phyloP scores from a whole-genome alignment of 169 alveolate species.

The Plasmodium vinckei region DNA sequence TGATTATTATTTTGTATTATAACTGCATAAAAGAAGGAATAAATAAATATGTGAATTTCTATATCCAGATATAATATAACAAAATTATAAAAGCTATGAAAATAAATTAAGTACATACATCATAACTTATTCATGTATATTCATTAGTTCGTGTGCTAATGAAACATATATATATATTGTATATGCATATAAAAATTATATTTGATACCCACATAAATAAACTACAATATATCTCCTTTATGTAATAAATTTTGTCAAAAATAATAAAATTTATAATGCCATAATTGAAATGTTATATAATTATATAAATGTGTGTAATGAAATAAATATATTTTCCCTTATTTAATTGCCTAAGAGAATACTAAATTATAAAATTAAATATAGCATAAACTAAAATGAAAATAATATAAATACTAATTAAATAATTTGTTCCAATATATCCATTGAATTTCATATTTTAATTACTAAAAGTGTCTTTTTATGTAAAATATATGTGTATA shows the following conservation, averaged over 20 bases:
- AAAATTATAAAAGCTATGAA: too few relatives aligned
- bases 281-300: too few relatives aligned
- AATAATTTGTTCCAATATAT: too few relatives aligned
- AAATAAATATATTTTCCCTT: not conserved
- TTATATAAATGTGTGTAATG: not conserved
- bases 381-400: conserved; percentile 3
- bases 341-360: not conserved
- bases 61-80: too few relatives aligned
- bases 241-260: not conserved
- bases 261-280: too few relatives aligned
- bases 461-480: conserved; percentile 64
- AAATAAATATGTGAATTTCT: not conserved
- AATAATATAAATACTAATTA: not conserved
- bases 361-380: conserved; percentile 5
- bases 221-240: not conserved
- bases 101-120: not conserved
- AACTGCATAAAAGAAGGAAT: conserved; percentile 25
- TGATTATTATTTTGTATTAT: conserved; percentile 71
- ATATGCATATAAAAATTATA: not conserved
- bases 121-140: not conserved
- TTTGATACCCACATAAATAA: not conserved
- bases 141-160: not conserved
- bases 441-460: not conserved
- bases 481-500: conserved; percentile 19
- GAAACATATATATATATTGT: not conserved